These are phyloP conservation scores for Leishmania guyanensis DNA, from an alignment of 208 protist genomes.

Conservation along the genomic window DNA sequence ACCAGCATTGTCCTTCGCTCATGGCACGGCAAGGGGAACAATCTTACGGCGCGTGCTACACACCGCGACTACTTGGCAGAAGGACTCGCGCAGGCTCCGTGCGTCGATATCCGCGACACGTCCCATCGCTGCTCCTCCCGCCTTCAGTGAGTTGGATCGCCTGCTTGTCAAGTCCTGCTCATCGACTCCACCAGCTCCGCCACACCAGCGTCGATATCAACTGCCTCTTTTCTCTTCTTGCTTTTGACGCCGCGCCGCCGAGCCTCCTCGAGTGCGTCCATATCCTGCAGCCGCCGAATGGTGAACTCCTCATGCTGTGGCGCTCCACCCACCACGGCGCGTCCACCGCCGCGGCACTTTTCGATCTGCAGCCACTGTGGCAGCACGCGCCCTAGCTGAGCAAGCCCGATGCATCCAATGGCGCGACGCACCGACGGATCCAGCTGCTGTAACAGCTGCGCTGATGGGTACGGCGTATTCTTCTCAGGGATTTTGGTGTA, in stretches of 20 bases:
- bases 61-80: background rate
- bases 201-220: constrained; percentile 7
- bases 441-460: constrained; percentile 39
- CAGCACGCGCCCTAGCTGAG: constrained; percentile 39
- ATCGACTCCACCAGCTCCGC: background rate
- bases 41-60: background rate
- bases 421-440: constrained; percentile 33
- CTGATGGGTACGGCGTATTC: constrained; percentile 22
- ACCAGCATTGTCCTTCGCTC: background rate
- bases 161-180: background rate
- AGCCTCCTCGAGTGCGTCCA: constrained; percentile 10
- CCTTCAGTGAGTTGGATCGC: background rate
- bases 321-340: background rate
- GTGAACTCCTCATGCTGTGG: background rate
- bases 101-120: background rate
- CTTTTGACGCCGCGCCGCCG: background rate
- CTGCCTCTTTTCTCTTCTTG: constrained; percentile 7
- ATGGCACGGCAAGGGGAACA: no score
- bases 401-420: constrained; percentile 44
- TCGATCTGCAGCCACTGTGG: constrained; percentile 62
- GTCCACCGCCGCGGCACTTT: constrained; percentile 4
- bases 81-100: background rate
- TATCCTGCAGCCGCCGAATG: constrained; percentile 22
- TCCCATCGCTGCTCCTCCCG: background rate
- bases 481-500: constrained; percentile 48